Evolutionary conservation across 2,329 filamentous ascomycete species (phyloP), one percentile per base, ranked within the genome.

Genomic region (Botrytis pseudocinerea): DNA sequence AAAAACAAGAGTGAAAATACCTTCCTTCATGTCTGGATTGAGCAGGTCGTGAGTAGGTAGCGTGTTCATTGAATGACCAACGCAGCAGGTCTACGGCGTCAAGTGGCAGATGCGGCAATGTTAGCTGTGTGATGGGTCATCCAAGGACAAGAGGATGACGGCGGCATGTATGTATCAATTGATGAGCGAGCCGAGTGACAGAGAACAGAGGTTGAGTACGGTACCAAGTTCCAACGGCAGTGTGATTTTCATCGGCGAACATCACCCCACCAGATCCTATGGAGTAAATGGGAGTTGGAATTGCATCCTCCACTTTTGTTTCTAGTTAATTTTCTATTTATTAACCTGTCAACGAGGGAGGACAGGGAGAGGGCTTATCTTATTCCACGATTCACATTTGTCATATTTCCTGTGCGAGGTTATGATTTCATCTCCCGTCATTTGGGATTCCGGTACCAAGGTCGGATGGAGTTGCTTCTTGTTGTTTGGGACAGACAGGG

Each of bases 261-360:
- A 38, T 38, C 59, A 61, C 59, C 59, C 59, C 59, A 40, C 61
- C 38, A 44, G 61, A 63, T 63, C 61, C 61, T 44, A 22, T 42
- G 60, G 38, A n/a, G 60, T n/a, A 62, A 62, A 62, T 42, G 60
- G 35, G 22, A 61, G 32, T 62, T 62, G 60, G 60, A 62, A 63
- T 44, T 42, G 61, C 40, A n/a, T 44, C 61, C 61, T 44, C 61
- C 61, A 44, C 61, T 46, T 66, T 66, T 66, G 64, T 66, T 25
- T 66, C 46, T 28, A 22, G 10, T n/a, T 66, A 54, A 51, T 66
- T 54, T 54, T 54, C 44, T 20, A 20, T 51, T 48, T n/a, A 65
- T 65, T 46, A 22, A 25, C 20, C 48, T 25, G 25, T 28, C 10
- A 10, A 46, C 18, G 40, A 64, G n/a, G 18, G 38, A 38, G 38